Conservation (phyloP, 225 moss, liverwort and hornwort genomes). For the Marchantia paleacea region DNA sequence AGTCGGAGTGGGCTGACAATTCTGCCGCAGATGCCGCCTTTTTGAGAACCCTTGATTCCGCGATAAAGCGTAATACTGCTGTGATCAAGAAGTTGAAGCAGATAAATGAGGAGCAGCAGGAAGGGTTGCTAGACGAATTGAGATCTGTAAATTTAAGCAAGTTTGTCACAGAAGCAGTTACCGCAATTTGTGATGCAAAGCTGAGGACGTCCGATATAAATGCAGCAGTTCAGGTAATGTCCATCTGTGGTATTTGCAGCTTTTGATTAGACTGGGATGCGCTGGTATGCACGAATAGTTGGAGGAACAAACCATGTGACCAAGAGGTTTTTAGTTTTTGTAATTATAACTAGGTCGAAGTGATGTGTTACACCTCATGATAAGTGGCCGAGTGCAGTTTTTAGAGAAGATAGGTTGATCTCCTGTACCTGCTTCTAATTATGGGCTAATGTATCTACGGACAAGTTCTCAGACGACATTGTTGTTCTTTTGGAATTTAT, state of each 20-base stretch:
- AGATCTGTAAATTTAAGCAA: conserved; percentile 87
- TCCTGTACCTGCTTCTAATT: no score
- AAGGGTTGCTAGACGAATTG: conserved; percentile 84
- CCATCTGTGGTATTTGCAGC: background rate
- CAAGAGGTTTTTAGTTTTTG: no score
- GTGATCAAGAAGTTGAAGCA: conserved; percentile 98
- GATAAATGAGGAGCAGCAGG: conserved; percentile 95
- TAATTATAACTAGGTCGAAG: no score
- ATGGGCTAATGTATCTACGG: no score
- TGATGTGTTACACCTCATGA: no score
- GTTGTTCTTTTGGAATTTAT: no score
- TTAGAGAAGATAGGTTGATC: no score
- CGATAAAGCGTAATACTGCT: conserved; percentile 92
- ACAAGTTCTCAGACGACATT: no score
- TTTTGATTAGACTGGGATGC: no score
- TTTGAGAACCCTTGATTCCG: conserved; percentile 85
- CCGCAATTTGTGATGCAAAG: conserved; percentile 94
- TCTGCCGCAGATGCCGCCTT: conserved; percentile 58
- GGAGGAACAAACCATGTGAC: no score
- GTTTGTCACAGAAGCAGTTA: conserved; percentile 97
- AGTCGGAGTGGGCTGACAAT: background rate
- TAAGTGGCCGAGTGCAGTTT: no score
- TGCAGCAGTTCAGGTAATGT: conserved; percentile 89
- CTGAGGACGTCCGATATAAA: conserved; percentile 92
- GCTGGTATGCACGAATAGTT: no score